Base-by-base conservation (phyloP, 2,329 filamentous ascomycete genomes). In the Penicillium sp. region DNA sequence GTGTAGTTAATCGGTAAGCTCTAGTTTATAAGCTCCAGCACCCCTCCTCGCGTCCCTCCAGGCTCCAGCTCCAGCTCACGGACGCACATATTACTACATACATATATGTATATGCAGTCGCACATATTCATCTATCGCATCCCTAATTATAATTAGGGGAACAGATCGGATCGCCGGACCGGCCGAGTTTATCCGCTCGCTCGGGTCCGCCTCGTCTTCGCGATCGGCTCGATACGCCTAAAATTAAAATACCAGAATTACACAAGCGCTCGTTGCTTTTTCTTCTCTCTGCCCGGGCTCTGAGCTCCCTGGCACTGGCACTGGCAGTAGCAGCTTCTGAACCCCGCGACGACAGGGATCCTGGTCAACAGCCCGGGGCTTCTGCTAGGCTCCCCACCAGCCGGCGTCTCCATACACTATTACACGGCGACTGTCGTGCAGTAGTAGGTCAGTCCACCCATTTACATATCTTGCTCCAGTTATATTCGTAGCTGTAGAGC, bases 141-240 rank as follows among this genome's bases (percentile, higher is more conserved):
- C n/a, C n/a, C n/a, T n/a, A n/a, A n/a, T n/a, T n/a, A n/a, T n/a
- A n/a, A n/a, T n/a, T n/a, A n/a, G n/a, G n/a, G 14, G 40, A 30
- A 11, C 49, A 20, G 42, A 30, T 28, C 26, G 24, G 49, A 52
- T 57, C 54, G 54, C 47, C 54, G 20, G 43, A 38, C 46, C 33
- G 47, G 30, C 30, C 54, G 18, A 43, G 28, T 38, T 20, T 38
- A 52, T 57, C 55, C 55, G 43, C 43, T 51, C 40, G 28, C 55
- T 57, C 55, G 55, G 55, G 55, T 47, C 55, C 33, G 23, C 30
- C 23, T 21, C 35, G 28, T n/a, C 18, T 23, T 23, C 42, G 23
- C 14, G 11, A 38, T 26, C 30, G 30, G 8, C n/a, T 16, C 8
- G 28, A 35, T 35, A 16, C 28, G 28, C n/a, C n/a, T n/a, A n/a